Percentiles rank a stretch among this genome's conserved stretches.
Evolutionary conservation across 768 basidiomycete genomes (phyloP).

Genomic region (Pisolithus microcarpus): DNA sequence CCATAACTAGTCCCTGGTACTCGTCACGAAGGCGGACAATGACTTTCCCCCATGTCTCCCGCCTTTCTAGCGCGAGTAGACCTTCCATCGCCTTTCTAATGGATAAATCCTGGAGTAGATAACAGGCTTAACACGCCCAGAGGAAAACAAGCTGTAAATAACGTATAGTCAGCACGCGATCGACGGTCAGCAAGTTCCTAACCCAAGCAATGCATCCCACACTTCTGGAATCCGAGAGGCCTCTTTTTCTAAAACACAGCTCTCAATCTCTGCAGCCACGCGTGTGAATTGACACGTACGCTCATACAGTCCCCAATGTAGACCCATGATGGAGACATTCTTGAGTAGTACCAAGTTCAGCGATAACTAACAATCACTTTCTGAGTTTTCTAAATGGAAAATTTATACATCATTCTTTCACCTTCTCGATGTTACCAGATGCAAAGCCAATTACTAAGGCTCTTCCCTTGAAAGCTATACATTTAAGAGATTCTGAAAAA

Average conservation of each 20-base stretch:
- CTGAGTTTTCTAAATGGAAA: constrained; percentile 1
- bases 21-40: constrained; percentile 61
- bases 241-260: constrained; percentile 48
- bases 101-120: constrained; percentile 64
- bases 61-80: constrained; percentile 63
- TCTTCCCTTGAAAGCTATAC: constrained; percentile 91
- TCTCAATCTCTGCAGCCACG: background rate
- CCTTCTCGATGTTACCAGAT: constrained; percentile 19
- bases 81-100: constrained; percentile 62
- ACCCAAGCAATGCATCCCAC: constrained; percentile 67
- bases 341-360: constrained; percentile 79
- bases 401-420: background rate
- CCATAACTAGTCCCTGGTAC: constrained; percentile 14
- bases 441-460: constrained; percentile 81
- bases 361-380: constrained; percentile 49
- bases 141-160: constrained; percentile 52
- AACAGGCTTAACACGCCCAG: constrained; percentile 60
- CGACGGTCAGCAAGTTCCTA: constrained; percentile 16
- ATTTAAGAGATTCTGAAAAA: constrained; percentile 70
- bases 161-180: constrained; percentile 3
- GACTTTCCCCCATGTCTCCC: constrained; percentile 92
- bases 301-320: constrained; percentile 82
- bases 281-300: constrained; percentile 36
- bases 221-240: constrained; percentile 54
- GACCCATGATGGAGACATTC: constrained; percentile 75